phyloP scores from a whole-genome alignment of 2,329 filamentous ascomycete species.

The Aspergillus novoparasiticus region DNA sequence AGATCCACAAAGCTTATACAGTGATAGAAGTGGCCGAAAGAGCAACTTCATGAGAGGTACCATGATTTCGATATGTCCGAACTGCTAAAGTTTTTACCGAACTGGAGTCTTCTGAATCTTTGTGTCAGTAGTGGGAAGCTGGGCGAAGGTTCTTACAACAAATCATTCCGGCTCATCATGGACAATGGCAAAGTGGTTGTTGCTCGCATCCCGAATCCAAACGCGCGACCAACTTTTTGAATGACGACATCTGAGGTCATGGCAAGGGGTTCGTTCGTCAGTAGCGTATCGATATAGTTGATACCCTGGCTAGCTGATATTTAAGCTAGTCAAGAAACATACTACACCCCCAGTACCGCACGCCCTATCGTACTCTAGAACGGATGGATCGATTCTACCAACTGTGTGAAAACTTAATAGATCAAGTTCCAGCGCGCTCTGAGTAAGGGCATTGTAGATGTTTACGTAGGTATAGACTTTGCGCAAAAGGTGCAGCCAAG shows the following conservation, averaged over 20 bases:
- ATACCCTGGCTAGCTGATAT: not conserved
- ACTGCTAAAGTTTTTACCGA: too few relatives aligned
- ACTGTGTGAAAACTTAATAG: not conserved
- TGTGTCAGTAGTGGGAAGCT: too few relatives aligned
- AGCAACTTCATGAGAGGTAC: too few relatives aligned
- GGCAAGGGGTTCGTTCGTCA: not conserved
- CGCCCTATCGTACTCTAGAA: not conserved
- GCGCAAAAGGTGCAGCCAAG: not conserved
- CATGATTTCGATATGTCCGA: too few relatives aligned
- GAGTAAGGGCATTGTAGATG: not conserved
- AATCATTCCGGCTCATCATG: too few relatives aligned
- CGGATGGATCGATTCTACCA: not conserved
- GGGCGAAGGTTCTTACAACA: too few relatives aligned
- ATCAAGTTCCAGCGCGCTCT: constrained; percentile 4
- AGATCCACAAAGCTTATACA: too few relatives aligned
- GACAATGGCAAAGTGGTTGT: not conserved
- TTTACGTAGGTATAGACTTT: not conserved
- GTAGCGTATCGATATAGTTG: not conserved
- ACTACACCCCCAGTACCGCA: not conserved
- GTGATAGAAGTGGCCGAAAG: too few relatives aligned
- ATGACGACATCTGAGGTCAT: not conserved
- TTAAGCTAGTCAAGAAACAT: not conserved
- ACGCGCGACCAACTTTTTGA: not conserved
- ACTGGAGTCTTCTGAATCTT: too few relatives aligned
- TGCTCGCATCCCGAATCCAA: not conserved